These are phyloP conservation scores for Penicillium corylophilum DNA, from an alignment of 2,329 filamentous ascomycete species.

Conservation along the genomic window DNA sequence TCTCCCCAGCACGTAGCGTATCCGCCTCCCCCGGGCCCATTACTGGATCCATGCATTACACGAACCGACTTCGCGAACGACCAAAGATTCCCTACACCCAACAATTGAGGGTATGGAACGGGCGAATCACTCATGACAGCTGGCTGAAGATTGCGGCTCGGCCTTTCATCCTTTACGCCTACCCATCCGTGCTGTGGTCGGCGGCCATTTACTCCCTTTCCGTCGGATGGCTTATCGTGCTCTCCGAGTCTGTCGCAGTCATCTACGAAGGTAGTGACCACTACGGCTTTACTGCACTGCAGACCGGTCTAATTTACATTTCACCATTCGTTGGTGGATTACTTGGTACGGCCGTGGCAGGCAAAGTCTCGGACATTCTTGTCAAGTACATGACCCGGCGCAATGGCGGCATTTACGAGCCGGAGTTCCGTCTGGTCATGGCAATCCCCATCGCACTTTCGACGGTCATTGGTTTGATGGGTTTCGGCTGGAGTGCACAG, in stretches of 20 bases:
- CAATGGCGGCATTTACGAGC: constrained; percentile 93
- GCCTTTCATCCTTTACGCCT: constrained; percentile 82
- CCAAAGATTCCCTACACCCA: constrained; percentile 71
- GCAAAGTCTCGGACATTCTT: constrained; percentile 80
- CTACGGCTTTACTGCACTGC: constrained; percentile 80
- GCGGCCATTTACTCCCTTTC: constrained; percentile 80
- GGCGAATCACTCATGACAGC: constrained; percentile 71
- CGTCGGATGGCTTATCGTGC: constrained; percentile 91
- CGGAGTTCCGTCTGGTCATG: constrained; percentile 91
- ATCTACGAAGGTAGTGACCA: constrained; percentile 68
- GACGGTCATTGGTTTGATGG: constrained; percentile 85
- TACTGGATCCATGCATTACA: constrained; percentile 57
- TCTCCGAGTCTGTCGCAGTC: constrained; percentile 80
- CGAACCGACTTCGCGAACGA: constrained; percentile 63
- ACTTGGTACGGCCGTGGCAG: constrained; percentile 87
- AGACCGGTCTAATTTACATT: constrained; percentile 83
- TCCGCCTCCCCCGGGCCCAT: constrained; percentile 30
- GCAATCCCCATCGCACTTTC: constrained; percentile 73
- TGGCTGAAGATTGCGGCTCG: constrained; percentile 77
- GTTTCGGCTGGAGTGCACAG: constrained; percentile 89
- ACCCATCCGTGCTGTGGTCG: constrained; percentile 88
- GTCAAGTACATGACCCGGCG: constrained; percentile 77
- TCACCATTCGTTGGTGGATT: constrained; percentile 87
- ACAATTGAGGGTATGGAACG: constrained; percentile 74
- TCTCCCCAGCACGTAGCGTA: constrained; percentile 32